Base-by-base conservation (phyloP, 1,139 yeast genomes). In the Yamadazyma triangularis region DNA sequence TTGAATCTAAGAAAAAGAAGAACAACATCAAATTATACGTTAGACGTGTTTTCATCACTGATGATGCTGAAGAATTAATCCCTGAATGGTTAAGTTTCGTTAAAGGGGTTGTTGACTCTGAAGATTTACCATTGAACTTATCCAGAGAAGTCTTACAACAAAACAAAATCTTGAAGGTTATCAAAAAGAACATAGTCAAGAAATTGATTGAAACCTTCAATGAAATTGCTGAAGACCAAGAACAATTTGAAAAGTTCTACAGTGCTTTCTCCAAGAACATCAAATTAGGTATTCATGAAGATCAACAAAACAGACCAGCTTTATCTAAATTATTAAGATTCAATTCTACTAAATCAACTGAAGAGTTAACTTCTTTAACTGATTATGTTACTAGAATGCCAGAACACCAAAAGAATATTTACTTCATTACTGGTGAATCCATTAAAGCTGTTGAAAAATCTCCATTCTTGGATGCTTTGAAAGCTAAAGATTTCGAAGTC, bases 91-190 rank as follows among this genome's bases (percentile, higher is more conserved):
- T 91, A 63, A 73, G 89, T 41, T 93, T 93, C 68, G 86, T 93
- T 58, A 89, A 77, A 75, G 99, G 99, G 80, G 98, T 93, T 64
- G 99, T 93, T 44, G 99, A 93, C 74, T 88, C 97, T 53, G 98
- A 93, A 76, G 99, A 93, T 71, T 78, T 93, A 69, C 99, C 99
- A 69, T 85, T 93, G 70, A 93, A 93, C 93, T 79, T 93, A 74
- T 93, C 98, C 54, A 91, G 99, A 86, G 99, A 93, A 76, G 85
- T 93, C 87, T 80, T 93, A 64, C 99, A 93, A 76, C 99, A 93
- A 75, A 91, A 93, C 87, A 93, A 91, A 87, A 93, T 93, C 70
- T 80, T 93, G 73, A 93, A 93, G 84, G 98, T 93, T 48, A 93
- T 93, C 64, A 87, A 93, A 77, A 93, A 93, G 91, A 93, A 93